Percentiles rank a stretch among this genome's conserved stretches.
phyloP scores from a whole-genome alignment of 371 early-diverging fungal species.

The Gilbertella persicaria region DNA sequence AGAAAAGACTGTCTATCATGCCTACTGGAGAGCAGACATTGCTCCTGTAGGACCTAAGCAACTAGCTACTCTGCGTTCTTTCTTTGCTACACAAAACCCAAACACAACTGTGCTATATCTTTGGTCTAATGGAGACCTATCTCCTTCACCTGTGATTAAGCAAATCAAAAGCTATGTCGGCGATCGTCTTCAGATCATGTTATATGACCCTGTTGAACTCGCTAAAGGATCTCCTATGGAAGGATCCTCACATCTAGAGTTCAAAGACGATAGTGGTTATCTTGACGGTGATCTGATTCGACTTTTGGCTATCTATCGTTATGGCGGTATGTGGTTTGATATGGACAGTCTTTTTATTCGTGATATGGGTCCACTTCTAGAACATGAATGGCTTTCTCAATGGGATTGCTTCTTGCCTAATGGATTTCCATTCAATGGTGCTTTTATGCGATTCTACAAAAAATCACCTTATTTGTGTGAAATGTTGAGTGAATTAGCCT shows the following conservation, averaged over 20 bases:
- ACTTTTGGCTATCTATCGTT: conserved; percentile 47
- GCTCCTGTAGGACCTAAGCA: conserved; percentile 53
- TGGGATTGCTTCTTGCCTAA: conserved; percentile 62
- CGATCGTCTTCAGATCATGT: conserved; percentile 33
- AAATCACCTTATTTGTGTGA: conserved; percentile 55
- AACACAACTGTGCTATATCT: conserved; percentile 40
- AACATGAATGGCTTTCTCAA: conserved; percentile 55
- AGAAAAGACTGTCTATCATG: conserved; percentile 43
- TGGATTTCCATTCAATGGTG: conserved; percentile 56
- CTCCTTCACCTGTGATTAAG: conserved; percentile 32
- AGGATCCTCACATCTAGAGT: conserved; percentile 40
- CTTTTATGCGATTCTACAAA: conserved; percentile 55
- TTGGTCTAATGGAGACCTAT: conserved; percentile 56
- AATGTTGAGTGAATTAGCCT: conserved; percentile 51
- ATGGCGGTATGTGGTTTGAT: conserved; percentile 64
- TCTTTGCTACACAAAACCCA: conserved; percentile 51
- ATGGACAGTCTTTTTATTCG: conserved; percentile 56
- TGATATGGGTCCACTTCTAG: conserved; percentile 52
- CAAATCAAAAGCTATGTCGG: conserved; percentile 40
- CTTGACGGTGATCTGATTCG: conserved; percentile 56
- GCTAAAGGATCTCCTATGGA: conserved; percentile 52
- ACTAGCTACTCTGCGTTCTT: conserved; percentile 46
- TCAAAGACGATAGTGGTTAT: conserved; percentile 49
- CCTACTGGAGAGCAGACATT: conserved; percentile 57
- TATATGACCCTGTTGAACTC: conserved; percentile 40